Percentiles rank a stretch among this genome's conserved stretches.
Conservation (phyloP, 345 rosid genomes). For the Salix purpurea region DNA sequence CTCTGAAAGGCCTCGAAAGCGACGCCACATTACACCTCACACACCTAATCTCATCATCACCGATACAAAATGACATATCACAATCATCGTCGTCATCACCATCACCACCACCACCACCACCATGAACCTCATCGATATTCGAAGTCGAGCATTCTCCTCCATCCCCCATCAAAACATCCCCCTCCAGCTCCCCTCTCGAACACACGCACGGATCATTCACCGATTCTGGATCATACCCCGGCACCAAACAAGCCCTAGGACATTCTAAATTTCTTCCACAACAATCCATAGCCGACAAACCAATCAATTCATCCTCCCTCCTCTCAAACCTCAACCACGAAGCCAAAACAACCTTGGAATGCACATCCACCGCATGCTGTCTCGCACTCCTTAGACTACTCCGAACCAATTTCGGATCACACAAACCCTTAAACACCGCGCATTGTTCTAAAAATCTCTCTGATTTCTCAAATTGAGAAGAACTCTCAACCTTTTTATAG, state of each 20-base stretch:
- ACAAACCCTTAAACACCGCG: slow-evolving; percentile 55
- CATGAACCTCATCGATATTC: slow-evolving; percentile 33
- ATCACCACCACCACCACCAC: background rate
- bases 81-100: slow-evolving; percentile 32
- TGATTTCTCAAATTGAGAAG: slow-evolving; percentile 56
- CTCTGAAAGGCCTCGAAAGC: slow-evolving; percentile 62
- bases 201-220: slow-evolving; percentile 65
- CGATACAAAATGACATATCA: slow-evolving; percentile 73
- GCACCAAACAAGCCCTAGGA: slow-evolving; percentile 67
- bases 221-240: slow-evolving; percentile 70
- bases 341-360: slow-evolving; percentile 71
- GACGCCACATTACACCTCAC: slow-evolving; percentile 61
- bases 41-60: slow-evolving; percentile 75
- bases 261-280: slow-evolving; percentile 79
- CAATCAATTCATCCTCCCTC: slow-evolving; percentile 86
- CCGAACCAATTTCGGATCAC: slow-evolving; percentile 74
- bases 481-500: slow-evolving; percentile 47
- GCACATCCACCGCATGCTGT: slow-evolving; percentile 75
- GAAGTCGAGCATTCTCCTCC: slow-evolving; percentile 69
- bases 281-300: slow-evolving; percentile 72
- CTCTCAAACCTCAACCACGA: slow-evolving; percentile 91
- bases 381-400: slow-evolving; percentile 70
- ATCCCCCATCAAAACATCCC: slow-evolving; percentile 22
- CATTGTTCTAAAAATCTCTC: slow-evolving; percentile 62
- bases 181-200: slow-evolving; percentile 31